Evolutionary conservation across 2,329 filamentous ascomycete genomes (phyloP), one percentile per base, ranked within the genome.

Genomic region (Fusarium tjaetaba): DNA sequence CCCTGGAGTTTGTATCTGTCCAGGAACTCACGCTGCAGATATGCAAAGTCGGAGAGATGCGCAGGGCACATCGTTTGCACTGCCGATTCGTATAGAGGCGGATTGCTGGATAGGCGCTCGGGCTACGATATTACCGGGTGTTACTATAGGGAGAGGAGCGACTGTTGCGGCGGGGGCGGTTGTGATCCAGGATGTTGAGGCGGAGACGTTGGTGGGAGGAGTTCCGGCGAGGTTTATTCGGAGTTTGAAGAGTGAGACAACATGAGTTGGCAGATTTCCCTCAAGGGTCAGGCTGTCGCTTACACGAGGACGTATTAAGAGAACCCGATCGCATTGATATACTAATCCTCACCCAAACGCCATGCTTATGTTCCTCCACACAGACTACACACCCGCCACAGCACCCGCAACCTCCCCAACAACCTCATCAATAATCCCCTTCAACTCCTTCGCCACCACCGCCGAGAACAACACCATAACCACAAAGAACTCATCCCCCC

Each of bases 401-500:
- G 46, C 65, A 14, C 53, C 28, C 7, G 28, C 38, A 28, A 70
- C 41, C 16, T 76, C 73, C 2, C 46, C 46, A 3, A 58, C 61
- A 18, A 68, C 65, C 28, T 78, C 62, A 4, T 55, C 30, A 10
- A 61, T 46, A 18, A 74, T 62, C 32, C 63, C 70, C 8, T 39
- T 38, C 22, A 74, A 18, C n/a, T 64, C 51, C 45, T 68, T 79
- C 11, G 61, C 53, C 3, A 68, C 48, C 2, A 74, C 32, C 13
- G 68, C 72, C 5, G 78, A 75, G 3, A 80, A 16, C 10, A 79
- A 22, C 7, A 79, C 60, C 11, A 76, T 64, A 3, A 76, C 71
- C 10, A 63, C n/a, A 8, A 77, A 75, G 41, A 70, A 73, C 7
- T 74, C 73, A 22, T 78, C 78, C 22, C 75, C 74, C 5, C 51